Conservation (phyloP, 805 yeast species). For the Candida incommunis region DNA sequence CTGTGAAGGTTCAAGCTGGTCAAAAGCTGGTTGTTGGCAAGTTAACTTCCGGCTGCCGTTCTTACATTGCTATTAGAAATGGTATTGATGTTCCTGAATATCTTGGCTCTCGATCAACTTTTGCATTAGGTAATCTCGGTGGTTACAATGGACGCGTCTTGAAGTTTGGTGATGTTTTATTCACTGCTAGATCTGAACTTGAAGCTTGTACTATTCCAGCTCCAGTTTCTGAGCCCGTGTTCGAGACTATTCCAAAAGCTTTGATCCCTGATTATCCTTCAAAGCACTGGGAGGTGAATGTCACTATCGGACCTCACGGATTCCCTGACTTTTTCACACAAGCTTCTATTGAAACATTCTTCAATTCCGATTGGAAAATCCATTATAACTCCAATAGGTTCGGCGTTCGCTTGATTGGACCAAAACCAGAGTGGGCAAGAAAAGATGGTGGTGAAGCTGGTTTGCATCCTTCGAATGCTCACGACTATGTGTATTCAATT, state of each 20-base stretch:
- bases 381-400: slow-evolving; percentile 95
- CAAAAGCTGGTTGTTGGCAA: slow-evolving; percentile 73
- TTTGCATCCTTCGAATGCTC: slow-evolving; percentile 95
- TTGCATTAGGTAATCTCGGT: slow-evolving; percentile 82
- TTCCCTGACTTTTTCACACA: slow-evolving; percentile 84
- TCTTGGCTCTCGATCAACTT: slow-evolving; percentile 91
- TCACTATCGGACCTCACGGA: slow-evolving; percentile 96
- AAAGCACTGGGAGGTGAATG: slow-evolving; percentile 72
- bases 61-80: slow-evolving; percentile 79
- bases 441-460: slow-evolving; percentile 97
- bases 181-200: slow-evolving; percentile 65
- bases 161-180: slow-evolving; percentile 84
- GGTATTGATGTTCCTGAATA: slow-evolving; percentile 92
- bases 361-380: slow-evolving; percentile 73
- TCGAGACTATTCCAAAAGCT: slow-evolving; percentile 32
- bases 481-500: slow-evolving; percentile 88
- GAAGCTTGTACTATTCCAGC: slow-evolving; percentile 56
- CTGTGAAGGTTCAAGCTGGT: slow-evolving; percentile 58
- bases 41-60: slow-evolving; percentile 69
- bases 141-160: slow-evolving; percentile 89
- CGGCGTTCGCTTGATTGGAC: slow-evolving; percentile 89
- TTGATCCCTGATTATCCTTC: slow-evolving; percentile 40
- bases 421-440: slow-evolving; percentile 96
- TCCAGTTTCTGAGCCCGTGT: slow-evolving; percentile 50
- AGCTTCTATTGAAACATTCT: slow-evolving; percentile 65